phyloP scores from a whole-genome alignment of 257 asterid species.

The Nicotiana benthamiana region DNA sequence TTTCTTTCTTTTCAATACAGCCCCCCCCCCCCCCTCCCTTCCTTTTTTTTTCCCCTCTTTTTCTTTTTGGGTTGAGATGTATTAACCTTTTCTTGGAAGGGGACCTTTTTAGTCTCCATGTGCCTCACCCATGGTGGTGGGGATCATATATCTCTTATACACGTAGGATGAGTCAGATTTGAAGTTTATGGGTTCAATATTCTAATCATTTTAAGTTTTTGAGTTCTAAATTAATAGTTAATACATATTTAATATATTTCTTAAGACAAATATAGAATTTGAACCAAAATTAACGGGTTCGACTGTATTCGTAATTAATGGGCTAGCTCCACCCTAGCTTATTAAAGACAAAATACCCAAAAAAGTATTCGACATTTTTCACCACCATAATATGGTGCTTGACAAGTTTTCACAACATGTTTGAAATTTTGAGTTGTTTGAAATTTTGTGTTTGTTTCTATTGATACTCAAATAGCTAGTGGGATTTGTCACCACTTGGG shows the following conservation, averaged over 20 bases:
- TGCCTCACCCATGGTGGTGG: constrained; percentile 37
- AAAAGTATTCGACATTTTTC: constrained; percentile 6
- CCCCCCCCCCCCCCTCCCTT: no score
- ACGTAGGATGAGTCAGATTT: no score
- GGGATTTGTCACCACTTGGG: constrained; percentile 16
- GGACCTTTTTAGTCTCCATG: constrained; percentile 52
- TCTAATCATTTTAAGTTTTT: no score
- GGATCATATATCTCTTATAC: constrained; percentile 17
- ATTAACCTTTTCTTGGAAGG: constrained; percentile 47
- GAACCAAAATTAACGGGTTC: no score
- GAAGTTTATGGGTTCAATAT: no score
- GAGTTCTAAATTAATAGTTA: no score
- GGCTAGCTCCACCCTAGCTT: no score
- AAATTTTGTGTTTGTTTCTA: background rate
- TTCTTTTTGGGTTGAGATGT: constrained; percentile 38
- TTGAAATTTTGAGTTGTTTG: no score
- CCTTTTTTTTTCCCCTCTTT: constrained; percentile 17
- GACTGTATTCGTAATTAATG: no score
- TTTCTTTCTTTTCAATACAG: background rate
- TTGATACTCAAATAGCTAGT: constrained; percentile 5
- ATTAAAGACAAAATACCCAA: constrained; percentile 13
- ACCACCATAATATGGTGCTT: background rate
- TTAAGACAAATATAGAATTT: no score
- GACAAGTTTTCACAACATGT: background rate
- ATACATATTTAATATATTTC: no score